Conservation (phyloP, 2,329 filamentous ascomycete species). For the Fusarium temperatum region DNA sequence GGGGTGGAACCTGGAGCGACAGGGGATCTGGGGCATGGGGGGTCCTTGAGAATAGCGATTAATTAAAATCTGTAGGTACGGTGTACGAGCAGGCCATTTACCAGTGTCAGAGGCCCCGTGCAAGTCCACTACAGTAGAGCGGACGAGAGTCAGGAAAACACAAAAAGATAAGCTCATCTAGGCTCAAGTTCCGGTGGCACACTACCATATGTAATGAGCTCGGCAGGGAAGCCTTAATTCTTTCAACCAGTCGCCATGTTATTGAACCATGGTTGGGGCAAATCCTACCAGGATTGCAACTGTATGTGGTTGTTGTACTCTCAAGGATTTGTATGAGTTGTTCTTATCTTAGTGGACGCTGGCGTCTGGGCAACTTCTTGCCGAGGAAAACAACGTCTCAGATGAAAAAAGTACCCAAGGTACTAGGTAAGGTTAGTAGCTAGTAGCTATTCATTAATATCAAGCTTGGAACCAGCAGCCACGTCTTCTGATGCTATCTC, state of each 20-base stretch:
- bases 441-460: not conserved
- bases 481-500: not conserved
- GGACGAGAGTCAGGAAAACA: constrained; percentile 4
- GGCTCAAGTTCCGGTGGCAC: constrained; percentile 18
- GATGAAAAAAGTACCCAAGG: too few species aligned
- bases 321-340: not conserved
- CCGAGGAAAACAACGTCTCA: not conserved
- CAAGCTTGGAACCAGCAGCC: not conserved
- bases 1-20: constrained; percentile 8
- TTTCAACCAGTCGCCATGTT: constrained; percentile 4
- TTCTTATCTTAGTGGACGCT: not conserved
- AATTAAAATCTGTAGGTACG: constrained; percentile 11
- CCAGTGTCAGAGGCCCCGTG: not conserved
- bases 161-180: constrained; percentile 30
- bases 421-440: too few species aligned
- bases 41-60: constrained; percentile 8
- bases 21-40: constrained; percentile 7
- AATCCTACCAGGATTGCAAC: constrained; percentile 26
- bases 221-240: constrained; percentile 17
- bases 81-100: not conserved
- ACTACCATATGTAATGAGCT: constrained; percentile 9
- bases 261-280: constrained; percentile 21
- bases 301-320: not conserved
- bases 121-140: not conserved
- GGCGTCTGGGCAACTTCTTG: not conserved